phyloP scores from a whole-genome alignment of 345 rosid species.

The Lepidium didymum region DNA sequence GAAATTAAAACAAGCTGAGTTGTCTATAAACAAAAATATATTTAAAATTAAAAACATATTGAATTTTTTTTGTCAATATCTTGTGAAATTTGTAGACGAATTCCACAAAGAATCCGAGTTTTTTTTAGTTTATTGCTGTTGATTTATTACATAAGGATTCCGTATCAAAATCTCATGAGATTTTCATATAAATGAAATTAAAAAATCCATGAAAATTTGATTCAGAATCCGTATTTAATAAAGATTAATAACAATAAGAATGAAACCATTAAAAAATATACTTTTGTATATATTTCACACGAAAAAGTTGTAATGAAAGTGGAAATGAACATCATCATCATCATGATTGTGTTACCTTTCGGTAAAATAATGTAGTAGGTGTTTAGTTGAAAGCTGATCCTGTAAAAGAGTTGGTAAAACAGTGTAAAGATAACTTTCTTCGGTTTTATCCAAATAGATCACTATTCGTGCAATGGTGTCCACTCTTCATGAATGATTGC shows the following conservation, averaged over 20 bases:
- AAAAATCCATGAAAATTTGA: too few relatives aligned
- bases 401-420: not conserved
- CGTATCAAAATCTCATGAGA: not conserved
- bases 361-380: not conserved
- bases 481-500: too few relatives aligned
- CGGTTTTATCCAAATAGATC: not conserved
- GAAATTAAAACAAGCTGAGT: conserved; percentile 1
- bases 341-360: conserved; percentile 2
- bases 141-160: not conserved
- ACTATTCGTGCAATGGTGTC: too few relatives aligned
- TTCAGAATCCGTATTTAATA: too few relatives aligned
- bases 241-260: not conserved
- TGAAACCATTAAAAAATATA: not conserved
- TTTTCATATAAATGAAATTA: not conserved
- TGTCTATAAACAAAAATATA: not conserved
- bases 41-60: not conserved
- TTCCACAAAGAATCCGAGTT: conserved; percentile 13
- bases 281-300: not conserved
- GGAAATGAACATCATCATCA: not conserved
- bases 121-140: not conserved
- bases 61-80: not conserved
- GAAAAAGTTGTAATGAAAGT: not conserved
- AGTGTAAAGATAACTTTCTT: not conserved
- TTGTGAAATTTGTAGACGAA: not conserved
- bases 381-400: not conserved